Percentiles rank a stretch among this genome's conserved stretches.
phyloP scores from a whole-genome alignment of 2,329 filamentous ascomycete genomes.

The Magnaporthiopsis rhizophila region DNA sequence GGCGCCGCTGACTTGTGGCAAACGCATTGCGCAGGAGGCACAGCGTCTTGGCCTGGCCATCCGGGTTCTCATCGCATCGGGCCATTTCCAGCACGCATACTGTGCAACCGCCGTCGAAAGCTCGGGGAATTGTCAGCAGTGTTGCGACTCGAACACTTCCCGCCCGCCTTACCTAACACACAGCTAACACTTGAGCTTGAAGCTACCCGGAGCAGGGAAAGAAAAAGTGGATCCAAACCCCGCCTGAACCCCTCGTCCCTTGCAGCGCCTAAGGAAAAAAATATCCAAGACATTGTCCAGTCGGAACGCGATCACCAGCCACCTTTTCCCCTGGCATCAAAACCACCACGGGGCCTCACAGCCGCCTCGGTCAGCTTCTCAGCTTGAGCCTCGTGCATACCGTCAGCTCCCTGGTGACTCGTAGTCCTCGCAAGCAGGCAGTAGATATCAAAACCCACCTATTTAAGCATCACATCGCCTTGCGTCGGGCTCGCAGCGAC shows the following conservation, averaged over 20 bases:
- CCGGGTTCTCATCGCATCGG: no score
- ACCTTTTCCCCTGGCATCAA: neutral
- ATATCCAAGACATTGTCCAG: neutral
- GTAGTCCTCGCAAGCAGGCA: neutral
- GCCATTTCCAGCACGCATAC: no score
- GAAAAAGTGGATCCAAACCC: neutral
- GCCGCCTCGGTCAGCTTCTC: neutral
- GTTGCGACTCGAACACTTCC: no score
- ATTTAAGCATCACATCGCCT: neutral
- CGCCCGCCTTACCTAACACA: no score
- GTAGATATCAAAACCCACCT: neutral
- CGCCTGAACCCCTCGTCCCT: neutral
- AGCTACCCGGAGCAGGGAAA: neutral
- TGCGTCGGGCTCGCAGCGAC: neutral
- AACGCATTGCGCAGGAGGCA: neutral
- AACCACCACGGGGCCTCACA: neutral
- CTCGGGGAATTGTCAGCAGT: neutral
- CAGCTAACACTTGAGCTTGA: neutral
- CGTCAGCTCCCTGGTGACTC: neutral
- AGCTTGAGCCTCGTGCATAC: neutral
- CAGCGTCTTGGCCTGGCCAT: constrained; percentile 1
- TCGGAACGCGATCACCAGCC: neutral
- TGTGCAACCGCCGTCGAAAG: no score
- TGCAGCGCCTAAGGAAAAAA: neutral
- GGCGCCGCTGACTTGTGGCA: neutral